Evolutionary conservation across 2,329 filamentous ascomycete species (phyloP).

Genomic region (Verticillium isaacii): DNA sequence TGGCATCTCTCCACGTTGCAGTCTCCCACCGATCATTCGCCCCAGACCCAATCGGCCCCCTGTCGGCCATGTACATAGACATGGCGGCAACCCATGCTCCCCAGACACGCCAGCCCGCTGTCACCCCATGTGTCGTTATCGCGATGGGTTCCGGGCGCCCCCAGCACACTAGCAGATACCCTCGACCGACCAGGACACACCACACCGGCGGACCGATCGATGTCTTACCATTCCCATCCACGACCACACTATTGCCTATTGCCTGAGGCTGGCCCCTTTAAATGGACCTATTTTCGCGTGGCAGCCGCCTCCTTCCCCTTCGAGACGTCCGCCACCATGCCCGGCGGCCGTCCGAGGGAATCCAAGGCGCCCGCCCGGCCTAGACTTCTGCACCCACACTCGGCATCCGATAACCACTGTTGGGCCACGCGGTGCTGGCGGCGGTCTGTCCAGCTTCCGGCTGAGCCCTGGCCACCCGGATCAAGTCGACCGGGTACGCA

Average conservation of each 20-base stretch:
- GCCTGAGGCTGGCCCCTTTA: not conserved
- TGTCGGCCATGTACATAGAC: not conserved
- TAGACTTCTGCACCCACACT: not conserved
- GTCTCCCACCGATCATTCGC: no score
- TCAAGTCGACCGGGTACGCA: not conserved
- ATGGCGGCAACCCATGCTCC: not conserved
- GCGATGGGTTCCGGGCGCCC: not conserved
- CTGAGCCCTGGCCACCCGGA: not conserved
- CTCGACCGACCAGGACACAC: not conserved
- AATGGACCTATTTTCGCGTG: not conserved
- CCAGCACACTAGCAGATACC: not conserved
- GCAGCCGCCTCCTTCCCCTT: not conserved
- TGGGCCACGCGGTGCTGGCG: not conserved
- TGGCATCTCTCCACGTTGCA: no score
- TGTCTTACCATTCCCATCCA: not conserved
- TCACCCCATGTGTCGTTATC: not conserved
- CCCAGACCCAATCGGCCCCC: no score
- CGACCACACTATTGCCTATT: not conserved
- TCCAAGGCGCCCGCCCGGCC: not conserved
- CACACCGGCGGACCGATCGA: not conserved
- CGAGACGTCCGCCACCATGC: not conserved
- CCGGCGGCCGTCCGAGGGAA: not conserved
- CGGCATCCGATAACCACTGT: not conserved
- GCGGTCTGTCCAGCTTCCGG: not conserved
- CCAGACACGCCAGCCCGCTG: not conserved